Evolutionary conservation across 2,329 filamentous ascomycete species (phyloP).

Genomic region (Aspergillus amoenus): DNA sequence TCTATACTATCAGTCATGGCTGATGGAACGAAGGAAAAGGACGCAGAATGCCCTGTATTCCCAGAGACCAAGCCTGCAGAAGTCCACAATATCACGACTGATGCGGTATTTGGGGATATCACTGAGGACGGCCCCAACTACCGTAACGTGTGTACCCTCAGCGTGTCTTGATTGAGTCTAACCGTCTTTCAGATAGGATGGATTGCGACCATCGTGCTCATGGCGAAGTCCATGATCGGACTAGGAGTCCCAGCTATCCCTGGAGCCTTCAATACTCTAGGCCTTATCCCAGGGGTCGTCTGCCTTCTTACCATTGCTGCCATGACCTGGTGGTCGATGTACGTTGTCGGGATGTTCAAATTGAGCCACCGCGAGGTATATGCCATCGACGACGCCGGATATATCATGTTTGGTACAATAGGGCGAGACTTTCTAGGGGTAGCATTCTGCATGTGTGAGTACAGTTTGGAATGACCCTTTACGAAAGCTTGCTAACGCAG

Average conservation of each 20-base stretch:
- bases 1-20: too few species aligned
- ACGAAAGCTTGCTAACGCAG: too few species aligned
- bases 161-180: too few species aligned
- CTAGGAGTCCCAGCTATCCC: constrained; percentile 52
- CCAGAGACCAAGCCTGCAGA: too few species aligned
- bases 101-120: constrained; percentile 40
- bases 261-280: constrained; percentile 44
- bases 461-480: neutral
- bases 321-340: constrained; percentile 52
- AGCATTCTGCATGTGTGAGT: constrained; percentile 20
- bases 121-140: constrained; percentile 33
- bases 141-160: constrained; percentile 21
- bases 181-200: constrained; percentile 36
- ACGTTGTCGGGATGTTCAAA: constrained; percentile 53
- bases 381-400: constrained; percentile 57
- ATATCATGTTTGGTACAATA: constrained; percentile 53
- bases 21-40: too few species aligned
- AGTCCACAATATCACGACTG: neutral
- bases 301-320: constrained; percentile 39
- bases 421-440: constrained; percentile 50
- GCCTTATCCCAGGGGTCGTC: constrained; percentile 50
- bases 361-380: constrained; percentile 55
- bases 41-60: too few species aligned
- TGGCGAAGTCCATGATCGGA: constrained; percentile 48
- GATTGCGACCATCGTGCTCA: constrained; percentile 43